Percentiles rank a stretch among this genome's conserved stretches.
These are phyloP conservation scores for Phyllosticta paracitricarpa DNA, from an alignment of 2,329 filamentous ascomycete genomes.

Conservation along the genomic window DNA sequence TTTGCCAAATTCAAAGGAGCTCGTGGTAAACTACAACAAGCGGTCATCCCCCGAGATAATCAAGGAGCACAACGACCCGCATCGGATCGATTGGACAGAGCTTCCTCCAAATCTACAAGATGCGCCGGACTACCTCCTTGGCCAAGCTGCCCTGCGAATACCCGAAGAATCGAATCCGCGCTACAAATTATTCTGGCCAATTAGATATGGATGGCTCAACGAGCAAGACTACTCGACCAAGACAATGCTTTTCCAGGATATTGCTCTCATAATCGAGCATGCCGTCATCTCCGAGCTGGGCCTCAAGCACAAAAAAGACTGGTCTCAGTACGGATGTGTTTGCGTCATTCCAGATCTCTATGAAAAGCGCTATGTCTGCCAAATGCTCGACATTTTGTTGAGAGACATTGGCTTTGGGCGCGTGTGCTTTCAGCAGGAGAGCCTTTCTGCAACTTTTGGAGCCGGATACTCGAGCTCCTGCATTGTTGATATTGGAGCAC, in stretches of 20 bases:
- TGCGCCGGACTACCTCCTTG: slow-evolving; percentile 70
- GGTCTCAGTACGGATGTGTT: slow-evolving; percentile 89
- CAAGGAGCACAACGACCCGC: slow-evolving; percentile 85
- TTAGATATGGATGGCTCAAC: slow-evolving; percentile 78
- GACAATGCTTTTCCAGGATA: slow-evolving; percentile 73
- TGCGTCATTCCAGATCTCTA: slow-evolving; percentile 95
- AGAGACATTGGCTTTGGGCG: slow-evolving; percentile 81
- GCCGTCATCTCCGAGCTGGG: slow-evolving; percentile 79
- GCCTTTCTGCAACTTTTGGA: slow-evolving; percentile 86
- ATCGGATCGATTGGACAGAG: slow-evolving; percentile 94
- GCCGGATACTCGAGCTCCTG: slow-evolving; percentile 90
- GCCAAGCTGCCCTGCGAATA: slow-evolving; percentile 71
- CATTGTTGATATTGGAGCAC: slow-evolving; percentile 90
- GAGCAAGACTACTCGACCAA: slow-evolving; percentile 78
- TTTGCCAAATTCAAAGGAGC: slow-evolving; percentile 91
- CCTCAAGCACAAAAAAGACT: slow-evolving; percentile 65
- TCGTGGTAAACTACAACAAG: slow-evolving; percentile 90
- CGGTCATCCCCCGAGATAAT: slow-evolving; percentile 77
- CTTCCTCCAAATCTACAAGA: slow-evolving; percentile 49
- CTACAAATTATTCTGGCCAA: slow-evolving; percentile 89
- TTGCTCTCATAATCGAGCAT: slow-evolving; percentile 77
- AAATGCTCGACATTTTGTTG: slow-evolving; percentile 74
- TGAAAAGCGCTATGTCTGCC: slow-evolving; percentile 84
- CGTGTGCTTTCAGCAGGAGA: slow-evolving; percentile 93
- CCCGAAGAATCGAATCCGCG: slow-evolving; percentile 81